phyloP scores from a whole-genome alignment of 352 stramenopile species.

The Phytopythium litorale region DNA sequence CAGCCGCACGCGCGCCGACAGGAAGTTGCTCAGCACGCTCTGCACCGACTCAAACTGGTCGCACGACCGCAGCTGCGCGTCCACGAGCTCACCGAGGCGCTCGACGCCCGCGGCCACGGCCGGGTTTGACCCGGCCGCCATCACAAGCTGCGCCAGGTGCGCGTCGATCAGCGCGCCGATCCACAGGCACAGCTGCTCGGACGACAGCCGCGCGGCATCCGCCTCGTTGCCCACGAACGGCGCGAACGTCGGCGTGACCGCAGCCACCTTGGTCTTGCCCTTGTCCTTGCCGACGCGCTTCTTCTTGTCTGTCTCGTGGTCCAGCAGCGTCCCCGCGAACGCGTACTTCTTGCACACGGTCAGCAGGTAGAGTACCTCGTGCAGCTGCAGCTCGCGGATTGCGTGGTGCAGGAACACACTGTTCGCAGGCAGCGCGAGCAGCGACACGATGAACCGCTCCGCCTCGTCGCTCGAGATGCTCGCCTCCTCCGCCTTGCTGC shows the following conservation, averaged over 20 bases:
- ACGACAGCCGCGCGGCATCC: slow-evolving; percentile 24
- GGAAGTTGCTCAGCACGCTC: slow-evolving; percentile 73
- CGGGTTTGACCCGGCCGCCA: slow-evolving; percentile 46
- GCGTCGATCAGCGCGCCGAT: slow-evolving; percentile 72
- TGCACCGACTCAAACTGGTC: slow-evolving; percentile 66
- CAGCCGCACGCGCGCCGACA: slow-evolving; percentile 59
- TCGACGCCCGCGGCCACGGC: slow-evolving; percentile 34
- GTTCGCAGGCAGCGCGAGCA: slow-evolving; percentile 62
- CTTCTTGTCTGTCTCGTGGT: slow-evolving; percentile 10
- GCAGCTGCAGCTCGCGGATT: slow-evolving; percentile 60
- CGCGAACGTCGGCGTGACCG: slow-evolving; percentile 16
- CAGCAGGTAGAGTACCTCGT: slow-evolving; percentile 66
- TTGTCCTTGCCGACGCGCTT: slow-evolving; percentile 7
- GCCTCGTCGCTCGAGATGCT: slow-evolving; percentile 13
- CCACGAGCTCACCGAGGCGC: slow-evolving; percentile 52
- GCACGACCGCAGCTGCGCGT: slow-evolving; percentile 45
- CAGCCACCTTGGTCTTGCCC: slow-evolving; percentile 6
- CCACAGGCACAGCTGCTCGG: slow-evolving; percentile 60
- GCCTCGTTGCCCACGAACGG: slow-evolving; percentile 16
- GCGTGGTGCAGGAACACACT: slow-evolving; percentile 76
- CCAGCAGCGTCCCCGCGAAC: slow-evolving; percentile 30
- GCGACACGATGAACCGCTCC: slow-evolving; percentile 52
- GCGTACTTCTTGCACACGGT: slow-evolving; percentile 71
- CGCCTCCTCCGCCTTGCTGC: slow-evolving; percentile 9
- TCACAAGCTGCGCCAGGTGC: slow-evolving; percentile 63